Percentiles rank a stretch among this genome's conserved stretches.
phyloP scores from a whole-genome alignment of 2,329 filamentous ascomycete genomes.

The Exophiala oligosperma region DNA sequence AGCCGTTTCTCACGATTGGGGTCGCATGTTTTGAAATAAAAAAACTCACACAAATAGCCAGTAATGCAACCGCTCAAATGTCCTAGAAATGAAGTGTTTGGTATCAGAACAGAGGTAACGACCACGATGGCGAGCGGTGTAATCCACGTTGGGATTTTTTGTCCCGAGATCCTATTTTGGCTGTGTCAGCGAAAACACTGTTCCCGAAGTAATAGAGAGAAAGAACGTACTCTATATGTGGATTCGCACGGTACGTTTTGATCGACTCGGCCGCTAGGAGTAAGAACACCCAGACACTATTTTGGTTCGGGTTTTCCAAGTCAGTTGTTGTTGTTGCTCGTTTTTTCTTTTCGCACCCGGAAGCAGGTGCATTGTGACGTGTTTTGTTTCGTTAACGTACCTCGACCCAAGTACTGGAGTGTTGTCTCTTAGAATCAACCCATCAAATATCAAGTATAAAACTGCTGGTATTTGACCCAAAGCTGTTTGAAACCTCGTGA shows the following conservation, averaged over 20 bases:
- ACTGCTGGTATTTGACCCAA: conserved; percentile 79
- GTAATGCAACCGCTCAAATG: conserved; percentile 81
- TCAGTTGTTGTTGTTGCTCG: conserved; percentile 14
- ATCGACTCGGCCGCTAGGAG: conserved; percentile 82
- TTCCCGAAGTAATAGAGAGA: background rate
- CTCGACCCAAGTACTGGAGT: conserved; percentile 78
- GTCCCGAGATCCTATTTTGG: conserved; percentile 52
- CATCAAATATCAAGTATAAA: conserved; percentile 78
- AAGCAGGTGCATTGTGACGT: background rate
- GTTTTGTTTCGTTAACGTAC: conserved; percentile 48
- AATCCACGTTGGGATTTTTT: conserved; percentile 86
- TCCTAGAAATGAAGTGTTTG: conserved; percentile 79
- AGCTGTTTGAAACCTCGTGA: conserved; percentile 47
- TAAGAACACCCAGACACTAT: conserved; percentile 88
- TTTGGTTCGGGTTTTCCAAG: background rate
- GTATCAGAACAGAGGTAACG: conserved; percentile 73
- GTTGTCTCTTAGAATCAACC: conserved; percentile 68
- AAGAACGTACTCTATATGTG: conserved; percentile 62
- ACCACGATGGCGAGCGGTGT: conserved; percentile 77
- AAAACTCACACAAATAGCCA: conserved; percentile 76
- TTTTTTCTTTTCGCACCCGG: background rate
- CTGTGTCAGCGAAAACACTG: too few species aligned
- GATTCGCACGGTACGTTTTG: conserved; percentile 79
- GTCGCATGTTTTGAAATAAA: background rate
- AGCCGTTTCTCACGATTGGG: background rate